phyloP scores from a whole-genome alignment of 192 early-diverging fungal genomes.

The Endogone sp. region DNA sequence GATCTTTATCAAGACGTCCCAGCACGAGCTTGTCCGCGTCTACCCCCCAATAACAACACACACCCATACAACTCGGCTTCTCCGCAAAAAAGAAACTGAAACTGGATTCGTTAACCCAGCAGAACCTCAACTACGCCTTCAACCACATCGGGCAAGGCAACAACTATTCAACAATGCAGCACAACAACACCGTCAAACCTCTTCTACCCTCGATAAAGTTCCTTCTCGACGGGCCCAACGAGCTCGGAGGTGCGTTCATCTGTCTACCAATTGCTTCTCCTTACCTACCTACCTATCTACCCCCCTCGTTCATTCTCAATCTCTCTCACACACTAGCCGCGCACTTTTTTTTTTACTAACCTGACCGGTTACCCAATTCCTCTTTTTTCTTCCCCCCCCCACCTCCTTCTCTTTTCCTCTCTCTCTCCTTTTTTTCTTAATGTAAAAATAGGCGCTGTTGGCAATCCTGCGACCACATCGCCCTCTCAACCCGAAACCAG shows the following conservation, averaged over 20 bases:
- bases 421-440: background rate
- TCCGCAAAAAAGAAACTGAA: background rate
- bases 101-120: background rate
- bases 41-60: too few species aligned
- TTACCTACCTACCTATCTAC: background rate
- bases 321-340: too few species aligned
- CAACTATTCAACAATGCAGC: background rate
- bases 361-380: too few species aligned
- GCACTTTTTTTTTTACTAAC: too few species aligned
- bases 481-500: background rate
- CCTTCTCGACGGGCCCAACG: background rate
- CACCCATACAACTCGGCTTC: background rate
- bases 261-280: too few species aligned
- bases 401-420: too few species aligned
- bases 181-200: background rate
- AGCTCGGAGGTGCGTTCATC: background rate
- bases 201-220: background rate
- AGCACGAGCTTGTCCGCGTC: too few species aligned
- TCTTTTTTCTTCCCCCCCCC: too few species aligned
- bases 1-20: too few species aligned
- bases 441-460: background rate
- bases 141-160: background rate
- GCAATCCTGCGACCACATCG: background rate
- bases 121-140: background rate
- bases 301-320: background rate